These are phyloP conservation scores for Dryas octopetala DNA, from an alignment of 306 rosid species.

Conservation along the genomic window DNA sequence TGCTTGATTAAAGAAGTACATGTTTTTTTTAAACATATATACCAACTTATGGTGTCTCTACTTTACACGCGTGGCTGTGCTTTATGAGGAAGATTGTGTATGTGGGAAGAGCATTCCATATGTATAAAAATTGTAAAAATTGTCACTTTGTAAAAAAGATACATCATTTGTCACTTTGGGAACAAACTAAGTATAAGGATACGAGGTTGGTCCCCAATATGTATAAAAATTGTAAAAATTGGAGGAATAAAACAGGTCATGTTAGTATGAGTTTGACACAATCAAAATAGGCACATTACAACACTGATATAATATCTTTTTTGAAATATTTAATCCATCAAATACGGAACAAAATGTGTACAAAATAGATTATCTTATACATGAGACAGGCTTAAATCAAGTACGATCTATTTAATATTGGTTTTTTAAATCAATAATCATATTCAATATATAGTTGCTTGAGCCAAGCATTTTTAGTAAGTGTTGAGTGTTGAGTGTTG, in stretches of 20 bases:
- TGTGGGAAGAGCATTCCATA: neutral
- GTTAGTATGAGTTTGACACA: neutral
- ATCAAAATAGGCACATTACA: too few relatives aligned
- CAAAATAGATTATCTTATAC: too few relatives aligned
- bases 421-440: too few relatives aligned
- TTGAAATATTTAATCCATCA: too few relatives aligned
- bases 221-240: neutral
- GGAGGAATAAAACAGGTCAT: neutral
- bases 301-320: too few relatives aligned
- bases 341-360: too few relatives aligned
- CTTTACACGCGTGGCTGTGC: constrained; percentile 16
- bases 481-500: too few relatives aligned
- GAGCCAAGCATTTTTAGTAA: too few relatives aligned
- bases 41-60: constrained; percentile 3
- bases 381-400: too few relatives aligned
- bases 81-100: neutral
- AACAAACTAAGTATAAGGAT: neutral
- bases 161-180: neutral
- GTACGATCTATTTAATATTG: too few relatives aligned
- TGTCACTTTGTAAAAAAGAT: too few relatives aligned
- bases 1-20: constrained; percentile 9
- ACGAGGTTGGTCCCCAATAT: neutral
- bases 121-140: neutral
- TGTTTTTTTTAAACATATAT: constrained; percentile 10
- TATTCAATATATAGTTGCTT: too few relatives aligned